A percentile compares a stretch with the other conserved stretches of the same genome.
phyloP scores from a whole-genome alignment of 805 yeast genomes.

The Wickerhamomyces kurtzmanii region DNA sequence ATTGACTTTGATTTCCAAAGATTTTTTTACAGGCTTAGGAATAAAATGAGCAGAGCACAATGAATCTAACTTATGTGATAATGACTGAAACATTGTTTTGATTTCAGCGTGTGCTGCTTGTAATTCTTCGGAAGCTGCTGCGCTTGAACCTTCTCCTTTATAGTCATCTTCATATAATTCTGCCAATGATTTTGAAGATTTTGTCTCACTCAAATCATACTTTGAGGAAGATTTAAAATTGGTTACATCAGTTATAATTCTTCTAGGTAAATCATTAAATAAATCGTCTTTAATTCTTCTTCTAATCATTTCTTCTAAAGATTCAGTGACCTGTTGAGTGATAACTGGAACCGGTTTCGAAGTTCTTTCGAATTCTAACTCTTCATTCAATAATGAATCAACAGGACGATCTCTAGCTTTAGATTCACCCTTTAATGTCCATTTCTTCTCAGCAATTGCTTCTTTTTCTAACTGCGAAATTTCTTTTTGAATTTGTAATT shows the following conservation, averaged over 20 bases:
- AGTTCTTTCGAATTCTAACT: slow-evolving; percentile 82
- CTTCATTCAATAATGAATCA: slow-evolving; percentile 78
- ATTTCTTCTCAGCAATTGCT: slow-evolving; percentile 80
- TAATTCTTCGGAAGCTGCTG: slow-evolving; percentile 52
- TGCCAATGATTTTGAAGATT: slow-evolving; percentile 82
- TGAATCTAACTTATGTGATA: slow-evolving; percentile 73
- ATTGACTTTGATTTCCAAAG: slow-evolving; percentile 74
- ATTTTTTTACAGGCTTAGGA: slow-evolving; percentile 80
- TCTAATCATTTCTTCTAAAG: slow-evolving; percentile 81
- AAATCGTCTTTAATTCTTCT: slow-evolving; percentile 65
- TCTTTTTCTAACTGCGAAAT: slow-evolving; percentile 76
- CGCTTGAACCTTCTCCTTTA: slow-evolving; percentile 35
- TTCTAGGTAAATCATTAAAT: slow-evolving; percentile 78
- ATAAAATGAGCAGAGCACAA: slow-evolving; percentile 90
- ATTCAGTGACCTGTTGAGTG: slow-evolving; percentile 79
- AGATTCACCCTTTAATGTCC: slow-evolving; percentile 95
- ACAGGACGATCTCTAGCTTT: slow-evolving; percentile 70
- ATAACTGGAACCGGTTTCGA: slow-evolving; percentile 95
- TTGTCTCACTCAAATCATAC: slow-evolving; percentile 70
- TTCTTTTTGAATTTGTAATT: slow-evolving; percentile 63
- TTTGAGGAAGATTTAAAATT: slow-evolving; percentile 44
- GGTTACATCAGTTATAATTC: slow-evolving; percentile 57
- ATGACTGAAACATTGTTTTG: slow-evolving; percentile 45
- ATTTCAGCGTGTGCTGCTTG: slow-evolving; percentile 74
- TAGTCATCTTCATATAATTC: slow-evolving; percentile 87